Conservation (phyloP, 78 protist genomes). For the Dictyostelium brefeldianum region DNA sequence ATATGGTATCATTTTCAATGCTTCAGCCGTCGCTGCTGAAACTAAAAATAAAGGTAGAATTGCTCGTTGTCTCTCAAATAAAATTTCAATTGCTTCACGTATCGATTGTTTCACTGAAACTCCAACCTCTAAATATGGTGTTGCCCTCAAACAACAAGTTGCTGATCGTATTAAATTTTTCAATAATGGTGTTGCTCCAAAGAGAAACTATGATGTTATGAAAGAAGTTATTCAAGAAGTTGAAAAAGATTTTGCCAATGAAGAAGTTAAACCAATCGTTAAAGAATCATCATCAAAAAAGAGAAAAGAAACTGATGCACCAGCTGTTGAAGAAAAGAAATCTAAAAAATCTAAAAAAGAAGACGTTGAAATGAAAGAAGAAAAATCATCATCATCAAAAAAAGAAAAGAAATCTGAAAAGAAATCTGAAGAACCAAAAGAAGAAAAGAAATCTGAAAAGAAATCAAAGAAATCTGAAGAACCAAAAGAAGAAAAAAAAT, state of each 20-base stretch:
- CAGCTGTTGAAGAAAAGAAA: conserved; percentile 42
- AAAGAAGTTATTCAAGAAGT: conserved; percentile 75
- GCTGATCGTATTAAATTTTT: conserved; percentile 96
- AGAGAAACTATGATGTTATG: conserved; percentile 96
- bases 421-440: conserved; percentile 42
- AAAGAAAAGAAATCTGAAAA: conserved; percentile 27
- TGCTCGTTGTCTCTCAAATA: conserved; percentile 99
- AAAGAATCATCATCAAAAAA: conserved; percentile 39
- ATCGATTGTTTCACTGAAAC: conserved; percentile 95
- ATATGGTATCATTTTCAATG: conserved; percentile 99
- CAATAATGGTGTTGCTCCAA: conserved; percentile 91
- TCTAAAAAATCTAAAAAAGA: conserved; percentile 40
- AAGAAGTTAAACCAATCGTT: background rate
- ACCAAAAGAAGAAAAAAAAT: conserved; percentile 49
- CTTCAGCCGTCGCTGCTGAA: conserved; percentile 94
- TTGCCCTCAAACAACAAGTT: conserved; percentile 92
- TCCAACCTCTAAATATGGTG: conserved; percentile 93
- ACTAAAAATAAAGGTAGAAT: conserved; percentile 98
- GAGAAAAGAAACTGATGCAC: conserved; percentile 23
- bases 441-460: conserved; percentile 44
- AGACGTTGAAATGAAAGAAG: conserved; percentile 37
- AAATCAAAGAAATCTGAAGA: conserved; percentile 25
- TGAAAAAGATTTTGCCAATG: conserved; percentile 44
- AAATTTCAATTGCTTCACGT: conserved; percentile 97
- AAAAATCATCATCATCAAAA: conserved; percentile 33